Base-by-base conservation (phyloP, 2,329 filamentous ascomycete genomes). In the Ophiostoma himal-ulmi region DNA sequence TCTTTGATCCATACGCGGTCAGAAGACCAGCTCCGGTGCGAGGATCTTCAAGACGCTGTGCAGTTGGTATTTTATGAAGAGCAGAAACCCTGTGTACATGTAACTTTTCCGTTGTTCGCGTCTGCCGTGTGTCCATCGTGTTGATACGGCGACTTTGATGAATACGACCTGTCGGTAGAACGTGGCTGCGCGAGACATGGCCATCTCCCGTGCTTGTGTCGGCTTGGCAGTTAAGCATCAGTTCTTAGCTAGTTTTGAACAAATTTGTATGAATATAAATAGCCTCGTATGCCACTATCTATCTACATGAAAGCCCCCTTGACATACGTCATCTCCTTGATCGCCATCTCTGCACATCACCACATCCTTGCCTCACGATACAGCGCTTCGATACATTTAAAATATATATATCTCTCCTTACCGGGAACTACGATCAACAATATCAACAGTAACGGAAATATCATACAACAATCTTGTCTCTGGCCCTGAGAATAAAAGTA, bases 11-110 rank as follows among this genome's bases (percentile, higher is more conserved):
- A 44, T 36, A 36, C 52, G 22, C 5, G 48, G 70, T 71, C 70
- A 71, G 68, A 30, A 48, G 70, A 69, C 70, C 20, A 39, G 34
- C 60, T 36, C 60, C 30, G 26, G 57, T 36, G 22, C 57, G 57
- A 62, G 26, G 13, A 62, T 62, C 57, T 62, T 34, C 52, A 30
- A 17, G n/a, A 22, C n/a, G 48, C n/a, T 3, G 52, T 14, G 3
- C 30, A 30, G 3, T 30, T 30, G 30, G 30, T 57, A 2, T 22
- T 54, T 20, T 11, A 57, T 26, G 22, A 26, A 17, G 20, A 57
- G 17, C 5, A 57, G 22, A 5, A 10, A 26, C n/a, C 22, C 52
- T 11, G 11, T 57, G 17, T 48, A 48, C 10, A 48, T 26, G 22
- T 20, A 57, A 13, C 17, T 57, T 26, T 8, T 10, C 30, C 11